Evolutionary conservation across 1,284 basidiomycete genomes (phyloP), one percentile per base, ranked within the genome.

Genomic region (Ustanciosporium gigantosporum): DNA sequence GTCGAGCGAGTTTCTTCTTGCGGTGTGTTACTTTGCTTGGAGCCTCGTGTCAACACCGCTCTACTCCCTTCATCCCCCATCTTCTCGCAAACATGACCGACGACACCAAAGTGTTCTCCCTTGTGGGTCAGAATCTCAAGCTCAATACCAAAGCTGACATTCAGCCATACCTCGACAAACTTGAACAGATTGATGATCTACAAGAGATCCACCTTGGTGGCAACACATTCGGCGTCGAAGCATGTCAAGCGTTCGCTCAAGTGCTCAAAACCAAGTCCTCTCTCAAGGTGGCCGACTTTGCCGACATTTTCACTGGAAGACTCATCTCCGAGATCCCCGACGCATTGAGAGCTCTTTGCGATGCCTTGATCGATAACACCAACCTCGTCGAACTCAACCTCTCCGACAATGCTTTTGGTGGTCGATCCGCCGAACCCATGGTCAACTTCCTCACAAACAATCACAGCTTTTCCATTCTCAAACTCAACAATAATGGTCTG

Each of bases 261-360:
- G 88, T 89, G 41, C 81, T 98, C 46, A 81, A 84, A 60, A 85
- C 83, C 69, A 87, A 90, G 36, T 82, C 83, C 41, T 81, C 80
- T 2, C 80, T 96, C 47, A 89, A 88, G 83, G 93, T 88, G 46
- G 94, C 91, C 66, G 88, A 97, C 81, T 89, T 97, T 68, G 89
- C 91, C 37, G 95, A 97, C 81, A 94, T 98, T 80, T 98, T 98
- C 81, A 97, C 94, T 9, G 91, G 93, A 40, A 88, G 95, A 53
- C 84, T 96, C 67, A 97, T 97, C 81, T 84, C 86, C 56, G 94
- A 98, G 80, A 97, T 98, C 76, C 95, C 95, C 4, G 85, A 83
- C 67, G 90, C 94, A 3, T 86, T 98, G 35, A 84, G 86, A 29
- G 88, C 90, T 24, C 85, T 98, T 68, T 96, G 92, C 79, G 85